Evolutionary conservation across 495 filamentous ascomycete species (phyloP).

Genomic region (Aspergillus haitiensis): DNA sequence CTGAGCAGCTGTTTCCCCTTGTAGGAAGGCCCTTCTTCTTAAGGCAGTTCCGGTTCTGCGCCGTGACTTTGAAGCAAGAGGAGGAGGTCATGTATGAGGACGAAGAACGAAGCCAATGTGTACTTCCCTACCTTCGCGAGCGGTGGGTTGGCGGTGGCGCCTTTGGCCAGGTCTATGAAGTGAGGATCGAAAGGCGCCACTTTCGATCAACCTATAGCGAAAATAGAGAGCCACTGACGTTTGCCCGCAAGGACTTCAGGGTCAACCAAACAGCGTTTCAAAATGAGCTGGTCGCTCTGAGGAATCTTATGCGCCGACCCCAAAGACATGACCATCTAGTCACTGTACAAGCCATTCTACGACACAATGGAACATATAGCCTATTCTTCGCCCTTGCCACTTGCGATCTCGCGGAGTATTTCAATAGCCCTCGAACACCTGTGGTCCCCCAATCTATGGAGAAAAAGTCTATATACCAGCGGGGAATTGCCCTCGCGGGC

Average conservation of each 20-base stretch:
- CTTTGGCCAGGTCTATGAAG: conserved; percentile 22
- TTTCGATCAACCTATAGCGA: conserved; percentile 3
- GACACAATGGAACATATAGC: conserved; percentile 19
- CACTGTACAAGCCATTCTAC: conserved; percentile 22
- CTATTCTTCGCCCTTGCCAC: conserved; percentile 23
- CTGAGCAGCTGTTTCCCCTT: conserved; percentile 9
- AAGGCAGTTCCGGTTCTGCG: conserved; percentile 23
- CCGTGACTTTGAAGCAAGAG: conserved; percentile 18
- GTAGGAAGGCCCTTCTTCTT: conserved; percentile 14
- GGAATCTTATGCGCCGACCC: conserved; percentile 16
- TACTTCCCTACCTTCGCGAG: conserved; percentile 21
- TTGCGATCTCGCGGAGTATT: conserved; percentile 21
- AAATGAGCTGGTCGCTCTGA: conserved; percentile 13
- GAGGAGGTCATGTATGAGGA: conserved; percentile 15
- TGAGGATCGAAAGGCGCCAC: conserved; percentile 20
- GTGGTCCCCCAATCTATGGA: conserved; percentile 5
- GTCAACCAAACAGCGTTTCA: conserved; percentile 13
- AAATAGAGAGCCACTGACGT: conserved; percentile 6
- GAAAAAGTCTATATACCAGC: conserved; percentile 12
- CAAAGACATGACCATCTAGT: conserved; percentile 17
- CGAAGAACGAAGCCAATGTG: conserved; percentile 10
- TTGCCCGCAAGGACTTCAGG: conserved; percentile 24
- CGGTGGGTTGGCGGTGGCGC: conserved; percentile 15
- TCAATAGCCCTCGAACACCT: conserved; percentile 1
- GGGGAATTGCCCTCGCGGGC: conserved; percentile 22